Evolutionary conservation across 139 green algal genomes (phyloP).

Genomic region (Zygnema circumcarinatum): DNA sequence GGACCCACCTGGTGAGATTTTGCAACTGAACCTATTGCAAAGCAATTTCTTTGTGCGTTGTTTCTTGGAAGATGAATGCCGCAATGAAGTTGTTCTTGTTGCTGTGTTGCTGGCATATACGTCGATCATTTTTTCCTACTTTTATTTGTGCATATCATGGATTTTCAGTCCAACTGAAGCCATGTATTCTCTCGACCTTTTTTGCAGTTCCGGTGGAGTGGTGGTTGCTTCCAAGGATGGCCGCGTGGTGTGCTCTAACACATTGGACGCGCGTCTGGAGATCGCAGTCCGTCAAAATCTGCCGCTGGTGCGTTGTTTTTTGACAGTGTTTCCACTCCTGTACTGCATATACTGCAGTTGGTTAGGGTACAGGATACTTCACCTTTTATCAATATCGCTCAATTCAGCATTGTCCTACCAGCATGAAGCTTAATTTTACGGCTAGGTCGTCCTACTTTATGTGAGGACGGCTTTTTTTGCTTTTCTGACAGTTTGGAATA

Average conservation of each 20-base stretch:
- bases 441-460: not conserved
- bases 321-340: not conserved
- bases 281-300: constrained; percentile 62
- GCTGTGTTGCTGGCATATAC: not conserved
- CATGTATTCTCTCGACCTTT: no score
- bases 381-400: not conserved
- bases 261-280: constrained; percentile 79
- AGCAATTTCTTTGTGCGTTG: not conserved
- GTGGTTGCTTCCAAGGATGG: constrained; percentile 83
- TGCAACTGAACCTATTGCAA: not conserved
- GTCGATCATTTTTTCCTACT: not conserved
- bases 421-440: not conserved
- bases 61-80: not conserved
- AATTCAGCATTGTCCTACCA: not conserved
- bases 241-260: constrained; percentile 91
- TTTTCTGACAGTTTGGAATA: not conserved
- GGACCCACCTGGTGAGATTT: constrained; percentile 1
- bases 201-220: constrained; percentile 86
- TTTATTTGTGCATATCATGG: no score
- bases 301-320: constrained; percentile 52
- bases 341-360: not conserved
- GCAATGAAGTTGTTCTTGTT: not conserved
- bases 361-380: not conserved
- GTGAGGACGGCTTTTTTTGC: not conserved
- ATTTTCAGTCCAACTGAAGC: no score